These are phyloP conservation scores for Ensete ventricosum DNA, from an alignment of 176 grass and related monocot species.

Conservation along the genomic window DNA sequence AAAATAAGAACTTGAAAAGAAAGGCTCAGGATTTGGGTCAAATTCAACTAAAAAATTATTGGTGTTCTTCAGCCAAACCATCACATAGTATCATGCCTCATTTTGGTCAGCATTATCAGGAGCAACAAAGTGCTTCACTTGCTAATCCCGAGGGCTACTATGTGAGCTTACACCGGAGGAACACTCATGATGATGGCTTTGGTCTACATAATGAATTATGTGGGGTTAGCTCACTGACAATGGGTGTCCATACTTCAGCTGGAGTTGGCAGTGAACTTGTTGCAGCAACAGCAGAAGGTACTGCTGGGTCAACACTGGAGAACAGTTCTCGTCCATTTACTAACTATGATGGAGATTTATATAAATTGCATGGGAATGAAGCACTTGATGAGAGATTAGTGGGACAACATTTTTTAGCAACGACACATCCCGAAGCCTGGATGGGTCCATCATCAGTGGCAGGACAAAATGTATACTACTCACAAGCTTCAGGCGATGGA, in stretches of 20 bases:
- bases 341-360: background rate
- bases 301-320: background rate
- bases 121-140: background rate
- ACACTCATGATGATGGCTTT: background rate
- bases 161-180: background rate
- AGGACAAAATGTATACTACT: background rate
- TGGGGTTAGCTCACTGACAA: background rate
- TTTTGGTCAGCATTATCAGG: background rate
- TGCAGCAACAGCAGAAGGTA: background rate
- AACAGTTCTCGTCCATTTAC: background rate
- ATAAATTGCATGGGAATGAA: slow-evolving; percentile 1
- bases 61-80: slow-evolving; percentile 4
- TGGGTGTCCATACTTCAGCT: background rate
- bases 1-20: slow-evolving; percentile 14
- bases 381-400: background rate
- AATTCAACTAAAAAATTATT: background rate
- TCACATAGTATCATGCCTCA: background rate
- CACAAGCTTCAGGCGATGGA: slow-evolving; percentile 6
- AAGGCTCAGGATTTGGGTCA: slow-evolving; percentile 9
- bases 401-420: background rate
- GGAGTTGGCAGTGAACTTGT: background rate
- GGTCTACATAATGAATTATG: background rate
- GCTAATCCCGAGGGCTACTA: slow-evolving; percentile 6
- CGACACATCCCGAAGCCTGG: background rate
- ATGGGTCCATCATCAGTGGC: background rate